These are phyloP conservation scores for Epichloe bromicola DNA, from an alignment of 2,329 filamentous ascomycete genomes.

Conservation along the genomic window DNA sequence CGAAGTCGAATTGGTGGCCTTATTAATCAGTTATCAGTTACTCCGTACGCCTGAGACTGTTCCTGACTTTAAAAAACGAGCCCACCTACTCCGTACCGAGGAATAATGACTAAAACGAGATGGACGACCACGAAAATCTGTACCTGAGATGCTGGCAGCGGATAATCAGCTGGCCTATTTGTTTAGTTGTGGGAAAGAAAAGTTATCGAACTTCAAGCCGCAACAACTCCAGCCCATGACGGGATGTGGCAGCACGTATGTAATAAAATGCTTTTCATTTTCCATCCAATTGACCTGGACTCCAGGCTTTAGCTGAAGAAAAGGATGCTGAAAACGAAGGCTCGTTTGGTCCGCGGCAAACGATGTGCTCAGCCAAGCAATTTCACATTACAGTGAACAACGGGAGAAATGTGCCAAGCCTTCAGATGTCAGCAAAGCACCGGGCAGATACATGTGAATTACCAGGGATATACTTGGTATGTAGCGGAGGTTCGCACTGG, in stretches of 20 bases:
- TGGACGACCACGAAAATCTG: too few species aligned
- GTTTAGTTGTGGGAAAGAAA: too few species aligned
- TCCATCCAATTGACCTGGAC: neutral
- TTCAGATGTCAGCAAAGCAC: neutral
- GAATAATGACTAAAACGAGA: too few species aligned
- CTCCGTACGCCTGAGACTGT: neutral
- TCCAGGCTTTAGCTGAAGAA: neutral
- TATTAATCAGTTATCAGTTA: neutral
- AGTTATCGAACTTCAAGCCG: neutral
- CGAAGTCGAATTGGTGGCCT: too few species aligned
- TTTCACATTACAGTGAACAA: neutral
- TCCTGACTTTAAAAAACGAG: neutral
- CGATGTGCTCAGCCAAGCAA: neutral
- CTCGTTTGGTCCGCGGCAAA: neutral
- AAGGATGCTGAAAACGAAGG: neutral
- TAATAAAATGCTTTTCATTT: neutral
- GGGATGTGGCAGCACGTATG: neutral
- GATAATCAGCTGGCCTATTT: too few species aligned
- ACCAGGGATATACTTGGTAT: neutral
- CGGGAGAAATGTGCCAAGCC: conserved; percentile 4
- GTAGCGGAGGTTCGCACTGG: neutral
- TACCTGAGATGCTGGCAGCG: too few species aligned
- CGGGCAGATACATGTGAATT: neutral
- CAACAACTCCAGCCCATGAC: too few species aligned
- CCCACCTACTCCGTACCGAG: neutral